A percentile compares a stretch with the other conserved stretches of the same genome.
These are phyloP conservation scores for Ogataea nitratoaversa DNA, from an alignment of 805 yeast species.

Conservation along the genomic window DNA sequence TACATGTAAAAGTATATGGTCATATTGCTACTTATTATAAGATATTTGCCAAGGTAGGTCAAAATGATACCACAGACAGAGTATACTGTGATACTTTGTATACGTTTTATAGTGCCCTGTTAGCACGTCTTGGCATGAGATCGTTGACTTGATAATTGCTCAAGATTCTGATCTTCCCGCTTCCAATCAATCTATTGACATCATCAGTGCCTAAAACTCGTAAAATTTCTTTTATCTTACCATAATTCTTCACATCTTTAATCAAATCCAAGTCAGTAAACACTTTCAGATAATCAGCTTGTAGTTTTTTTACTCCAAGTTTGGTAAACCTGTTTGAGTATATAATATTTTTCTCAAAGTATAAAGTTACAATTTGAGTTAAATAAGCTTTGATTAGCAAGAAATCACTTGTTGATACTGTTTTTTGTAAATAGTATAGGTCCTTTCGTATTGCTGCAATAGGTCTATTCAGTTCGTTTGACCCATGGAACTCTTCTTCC, in stretches of 20 bases:
- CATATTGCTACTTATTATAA: no score
- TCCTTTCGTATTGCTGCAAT: slow-evolving; percentile 25
- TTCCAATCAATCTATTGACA: background rate
- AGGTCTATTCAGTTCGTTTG: slow-evolving; percentile 23
- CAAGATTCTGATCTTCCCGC: slow-evolving; percentile 2
- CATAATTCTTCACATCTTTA: slow-evolving; percentile 18
- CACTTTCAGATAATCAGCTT: slow-evolving; percentile 28
- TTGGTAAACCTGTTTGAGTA: slow-evolving; percentile 34
- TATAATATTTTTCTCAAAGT: slow-evolving; percentile 36
- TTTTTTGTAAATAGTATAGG: slow-evolving; percentile 26
- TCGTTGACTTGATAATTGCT: slow-evolving; percentile 13
- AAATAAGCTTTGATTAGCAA: slow-evolving; percentile 23
- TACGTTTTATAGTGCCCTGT: no score
- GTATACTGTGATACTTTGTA: no score
- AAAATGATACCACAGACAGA: no score
- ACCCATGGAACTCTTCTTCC: slow-evolving; percentile 4
- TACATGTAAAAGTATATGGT: no score
- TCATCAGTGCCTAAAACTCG: slow-evolving; percentile 8
- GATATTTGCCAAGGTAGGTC: no score
- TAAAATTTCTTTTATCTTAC: slow-evolving; percentile 16
- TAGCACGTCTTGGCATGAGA: slow-evolving; percentile 9
- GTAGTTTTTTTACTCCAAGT: slow-evolving; percentile 33
- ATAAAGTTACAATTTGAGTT: slow-evolving; percentile 28
- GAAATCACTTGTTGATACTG: slow-evolving; percentile 30
- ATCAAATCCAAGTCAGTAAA: slow-evolving; percentile 25